Conservation (phyloP, 371 early-diverging fungal genomes). For the Circinella minor region DNA sequence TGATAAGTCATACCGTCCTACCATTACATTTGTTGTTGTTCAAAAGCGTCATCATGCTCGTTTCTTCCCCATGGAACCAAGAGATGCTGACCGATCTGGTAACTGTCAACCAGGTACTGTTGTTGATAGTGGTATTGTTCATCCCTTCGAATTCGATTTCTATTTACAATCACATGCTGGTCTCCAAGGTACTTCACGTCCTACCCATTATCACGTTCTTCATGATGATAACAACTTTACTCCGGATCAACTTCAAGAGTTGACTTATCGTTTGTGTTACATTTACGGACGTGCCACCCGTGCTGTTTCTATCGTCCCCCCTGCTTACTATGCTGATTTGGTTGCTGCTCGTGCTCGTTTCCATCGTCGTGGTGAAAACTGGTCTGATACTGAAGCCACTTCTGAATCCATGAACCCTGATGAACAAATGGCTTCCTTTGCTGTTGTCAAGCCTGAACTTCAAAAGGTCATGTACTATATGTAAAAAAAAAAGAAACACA, state of each 20-base stretch:
- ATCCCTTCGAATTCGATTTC: constrained; percentile 88
- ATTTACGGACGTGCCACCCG: constrained; percentile 84
- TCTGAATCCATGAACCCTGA: constrained; percentile 34
- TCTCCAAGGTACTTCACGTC: constrained; percentile 87
- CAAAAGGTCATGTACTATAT: constrained; percentile 37
- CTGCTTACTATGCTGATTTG: constrained; percentile 90
- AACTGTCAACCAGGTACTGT: constrained; percentile 82
- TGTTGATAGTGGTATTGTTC: constrained; percentile 79
- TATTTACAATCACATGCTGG: constrained; percentile 87
- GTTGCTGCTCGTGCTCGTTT: constrained; percentile 79
- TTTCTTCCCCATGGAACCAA: constrained; percentile 79
- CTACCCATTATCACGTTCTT: constrained; percentile 85
- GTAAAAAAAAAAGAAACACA: constrained; percentile 16
- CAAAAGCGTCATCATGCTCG: constrained; percentile 95
- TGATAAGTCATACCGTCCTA: constrained; percentile 72
- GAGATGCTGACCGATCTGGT: constrained; percentile 37
- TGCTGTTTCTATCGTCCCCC: constrained; percentile 78
- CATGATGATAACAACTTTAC: constrained; percentile 82
- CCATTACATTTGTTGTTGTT: constrained; percentile 89
- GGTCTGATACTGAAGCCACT: constrained; percentile 40
- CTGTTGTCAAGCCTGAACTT: constrained; percentile 41
- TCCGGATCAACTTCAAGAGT: constrained; percentile 73
- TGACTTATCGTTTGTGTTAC: constrained; percentile 87
- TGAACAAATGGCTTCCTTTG: constrained; percentile 33
- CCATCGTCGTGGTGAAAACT: constrained; percentile 58